Percentiles rank a stretch among this genome's conserved stretches.
phyloP scores from a whole-genome alignment of 495 filamentous ascomycete species.

The Echria macrotheca region DNA sequence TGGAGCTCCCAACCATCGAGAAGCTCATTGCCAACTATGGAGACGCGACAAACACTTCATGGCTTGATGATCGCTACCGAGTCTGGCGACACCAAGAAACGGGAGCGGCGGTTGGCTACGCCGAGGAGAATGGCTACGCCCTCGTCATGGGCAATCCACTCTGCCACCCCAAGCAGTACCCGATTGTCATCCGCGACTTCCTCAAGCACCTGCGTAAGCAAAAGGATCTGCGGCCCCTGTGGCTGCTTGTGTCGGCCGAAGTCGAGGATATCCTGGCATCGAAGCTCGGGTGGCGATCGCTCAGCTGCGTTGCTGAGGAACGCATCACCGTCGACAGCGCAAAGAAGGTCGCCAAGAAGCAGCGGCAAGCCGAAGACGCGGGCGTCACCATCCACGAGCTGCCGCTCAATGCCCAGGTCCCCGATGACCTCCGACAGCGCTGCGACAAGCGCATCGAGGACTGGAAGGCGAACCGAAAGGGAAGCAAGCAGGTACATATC shows the following conservation, averaged over 20 bases:
- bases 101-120: conserved; percentile 74
- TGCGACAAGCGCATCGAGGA: conserved; percentile 67
- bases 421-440: conserved; percentile 57
- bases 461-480: conserved; percentile 74
- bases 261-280: conserved; percentile 70
- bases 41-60: conserved; percentile 81
- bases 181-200: conserved; percentile 63
- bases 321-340: conserved; percentile 66
- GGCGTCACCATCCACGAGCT: conserved; percentile 68
- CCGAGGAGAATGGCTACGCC: conserved; percentile 63
- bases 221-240: conserved; percentile 70
- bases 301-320: conserved; percentile 80
- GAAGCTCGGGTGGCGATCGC: conserved; percentile 73
- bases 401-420: conserved; percentile 52
- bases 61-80: conserved; percentile 75
- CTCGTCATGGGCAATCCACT: conserved; percentile 78
- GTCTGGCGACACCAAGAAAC: conserved; percentile 74
- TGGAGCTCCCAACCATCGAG: conserved; percentile 64
- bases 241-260: conserved; percentile 65
- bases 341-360: conserved; percentile 55
- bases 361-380: conserved; percentile 69
- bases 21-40: conserved; percentile 86
- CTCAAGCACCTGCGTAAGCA: conserved; percentile 64
- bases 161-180: conserved; percentile 67
- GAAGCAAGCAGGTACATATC: conserved; percentile 71